phyloP scores from a whole-genome alignment of 371 early-diverging fungal genomes.

The Syncephalis fuscata region DNA sequence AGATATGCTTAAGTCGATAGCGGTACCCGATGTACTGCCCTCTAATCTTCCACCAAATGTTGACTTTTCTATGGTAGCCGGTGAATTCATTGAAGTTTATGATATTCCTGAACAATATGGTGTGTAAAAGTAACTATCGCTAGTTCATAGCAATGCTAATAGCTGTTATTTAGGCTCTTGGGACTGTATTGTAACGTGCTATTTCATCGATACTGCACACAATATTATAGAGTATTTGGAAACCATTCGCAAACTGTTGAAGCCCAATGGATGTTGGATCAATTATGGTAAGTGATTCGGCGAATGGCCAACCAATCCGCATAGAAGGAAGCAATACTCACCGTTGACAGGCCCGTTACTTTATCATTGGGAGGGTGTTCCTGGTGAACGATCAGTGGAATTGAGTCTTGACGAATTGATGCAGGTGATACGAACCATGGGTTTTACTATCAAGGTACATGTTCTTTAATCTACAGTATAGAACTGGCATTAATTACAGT shows the following conservation, averaged over 20 bases:
- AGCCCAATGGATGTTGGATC: slow-evolving; percentile 85
- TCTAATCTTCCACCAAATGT: slow-evolving; percentile 37
- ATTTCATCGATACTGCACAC: slow-evolving; percentile 92
- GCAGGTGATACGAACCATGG: slow-evolving; percentile 35
- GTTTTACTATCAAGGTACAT: slow-evolving; percentile 53
- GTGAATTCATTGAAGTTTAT: slow-evolving; percentile 89
- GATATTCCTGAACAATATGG: slow-evolving; percentile 28
- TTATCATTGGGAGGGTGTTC: slow-evolving; percentile 82
- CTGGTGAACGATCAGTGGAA: slow-evolving; percentile 65
- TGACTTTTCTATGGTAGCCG: slow-evolving; percentile 91
- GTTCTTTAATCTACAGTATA: background rate
- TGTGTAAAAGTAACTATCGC: slow-evolving; percentile 5
- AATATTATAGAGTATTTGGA: slow-evolving; percentile 78
- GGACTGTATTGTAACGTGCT: slow-evolving; percentile 86
- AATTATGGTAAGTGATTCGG: slow-evolving; percentile 46
- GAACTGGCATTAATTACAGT: background rate
- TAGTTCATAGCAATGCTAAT: background rate
- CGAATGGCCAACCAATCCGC: background rate
- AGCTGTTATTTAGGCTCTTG: slow-evolving; percentile 30
- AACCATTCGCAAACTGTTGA: slow-evolving; percentile 52
- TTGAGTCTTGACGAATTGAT: slow-evolving; percentile 71
- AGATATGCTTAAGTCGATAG: slow-evolving; percentile 42
- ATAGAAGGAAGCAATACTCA: background rate
- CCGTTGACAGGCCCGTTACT: slow-evolving; percentile 57
- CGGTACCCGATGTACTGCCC: slow-evolving; percentile 71